Base-by-base conservation (phyloP, 768 basidiomycete genomes). In the Calocybe gangraenosa region DNA sequence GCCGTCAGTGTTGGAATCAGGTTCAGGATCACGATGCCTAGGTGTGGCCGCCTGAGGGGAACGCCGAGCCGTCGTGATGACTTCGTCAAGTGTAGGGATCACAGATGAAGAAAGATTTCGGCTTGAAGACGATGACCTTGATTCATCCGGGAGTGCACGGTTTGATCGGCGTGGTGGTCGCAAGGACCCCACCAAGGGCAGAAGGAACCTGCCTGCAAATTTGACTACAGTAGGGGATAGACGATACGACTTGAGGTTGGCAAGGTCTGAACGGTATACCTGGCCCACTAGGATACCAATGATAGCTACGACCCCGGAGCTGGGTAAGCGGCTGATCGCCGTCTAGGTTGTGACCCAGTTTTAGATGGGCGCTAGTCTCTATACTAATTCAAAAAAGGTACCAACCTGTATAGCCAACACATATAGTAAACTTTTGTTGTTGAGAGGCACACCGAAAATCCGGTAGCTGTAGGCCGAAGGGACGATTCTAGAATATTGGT, bases 231-330 rank as follows among this genome's bases (percentile, higher is more conserved):
- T 64, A 0, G 73, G 74, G 0, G 92, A 79, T 20, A 95, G 63
- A 19, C 92, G 81, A 70, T 90, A 94, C 2, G 75, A 64, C 57
- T 93, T 92, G 40, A 93, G 73, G 43, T 79, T 80, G 14, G 87
- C 75, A 13, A 92, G 58, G 58, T 93, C 91, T 7, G 91, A 85
- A 31, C 91, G 84, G 60, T 94, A 95, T 28, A 91, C 66, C 54
- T 83, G 79, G 1, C 92, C 91, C 5, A 78, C 66, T 7, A 86
- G 51, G 6, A 92, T 48, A 18, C 92, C 92, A 25, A 88, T 64
- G 20, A 74, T 49, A 1, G 85, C 76, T 2, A 79, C 75, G 1
- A 78, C 68, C 7, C 75, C 63, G 6, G 90, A 89, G 2, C 81
- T 73, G 1, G 89, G 90, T 9, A 80, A 60, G 18, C 80, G 79